Evolutionary conservation across 305 asterid species (phyloP).

Genomic region (Solanum hybrid): DNA sequence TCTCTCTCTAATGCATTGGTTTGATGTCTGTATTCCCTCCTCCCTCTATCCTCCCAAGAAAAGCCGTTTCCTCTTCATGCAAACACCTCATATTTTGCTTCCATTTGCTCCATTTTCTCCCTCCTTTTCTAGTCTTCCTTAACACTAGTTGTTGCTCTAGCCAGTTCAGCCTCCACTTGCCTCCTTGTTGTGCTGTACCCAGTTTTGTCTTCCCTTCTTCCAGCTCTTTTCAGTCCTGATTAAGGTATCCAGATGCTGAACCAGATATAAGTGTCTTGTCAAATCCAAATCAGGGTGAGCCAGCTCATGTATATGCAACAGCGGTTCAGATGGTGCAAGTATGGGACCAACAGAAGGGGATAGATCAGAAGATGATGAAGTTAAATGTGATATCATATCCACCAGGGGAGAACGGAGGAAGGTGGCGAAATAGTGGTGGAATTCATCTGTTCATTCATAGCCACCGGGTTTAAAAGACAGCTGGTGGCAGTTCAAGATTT

Average conservation of each 20-base stretch:
- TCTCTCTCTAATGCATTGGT: slow-evolving; percentile 47
- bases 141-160: slow-evolving; percentile 77
- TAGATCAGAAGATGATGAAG: slow-evolving; percentile 4
- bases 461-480: slow-evolving; percentile 24
- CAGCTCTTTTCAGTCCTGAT: slow-evolving; percentile 48
- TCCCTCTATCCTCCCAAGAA: slow-evolving; percentile 50
- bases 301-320: slow-evolving; percentile 22
- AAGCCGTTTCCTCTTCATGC: slow-evolving; percentile 52
- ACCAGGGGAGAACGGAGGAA: background rate
- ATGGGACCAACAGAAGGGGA: slow-evolving; percentile 60
- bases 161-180: slow-evolving; percentile 65
- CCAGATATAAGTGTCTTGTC: slow-evolving; percentile 19
- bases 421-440: slow-evolving; percentile 23
- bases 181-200: slow-evolving; percentile 64
- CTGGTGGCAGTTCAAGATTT: slow-evolving; percentile 35
- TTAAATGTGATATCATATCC: slow-evolving; percentile 46
- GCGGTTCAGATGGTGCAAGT: slow-evolving; percentile 57
- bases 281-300: slow-evolving; percentile 15
- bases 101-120: slow-evolving; percentile 58
- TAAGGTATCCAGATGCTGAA: slow-evolving; percentile 37
- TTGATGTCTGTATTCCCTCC: slow-evolving; percentile 62
- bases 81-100: slow-evolving; percentile 38
- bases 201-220: slow-evolving; percentile 61
- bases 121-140: slow-evolving; percentile 55
- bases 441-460: slow-evolving; percentile 17